Evolutionary conservation across 768 basidiomycete genomes (phyloP), one percentile per base, ranked within the genome.

Genomic region (Tylopilus cervinicoccineus): DNA sequence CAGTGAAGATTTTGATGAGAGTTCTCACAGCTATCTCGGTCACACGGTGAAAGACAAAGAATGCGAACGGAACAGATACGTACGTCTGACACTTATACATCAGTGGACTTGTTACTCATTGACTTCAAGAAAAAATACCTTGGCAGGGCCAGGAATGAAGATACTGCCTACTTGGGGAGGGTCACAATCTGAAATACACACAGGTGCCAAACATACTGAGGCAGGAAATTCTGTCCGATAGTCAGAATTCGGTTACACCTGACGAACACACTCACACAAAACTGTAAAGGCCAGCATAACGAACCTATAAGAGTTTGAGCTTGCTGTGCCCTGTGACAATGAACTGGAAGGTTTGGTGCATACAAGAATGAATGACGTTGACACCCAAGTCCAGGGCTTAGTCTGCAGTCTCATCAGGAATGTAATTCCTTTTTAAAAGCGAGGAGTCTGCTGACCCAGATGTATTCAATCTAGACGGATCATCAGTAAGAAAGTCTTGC

Each of bases 301-400:
- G 54, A 33, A 54, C 38, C 47, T 55, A 14, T 14, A 31, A 37
- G 23, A 39, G 13, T 17, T 10, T 34, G 11, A 46, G 38, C 19
- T 29, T 20, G 22, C 39, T 23, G 22, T 10, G 12, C 2, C 4
- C 24, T 7, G 11, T 8, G 20, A 34, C 32, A 27, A 24, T n/a
- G 10, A 2, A 7, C 6, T 5, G 9, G 24, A 4, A 43, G 28
- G 16, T 6, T 10, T 3, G 17, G 17, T 41, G 51, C 53, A 9
- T 4, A 55, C 53, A 13, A 38, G 14, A 28, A 55, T 8, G 31
- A 48, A 56, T 10, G 55, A 16, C 3, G 40, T 45, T 3, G 55
- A 56, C 10, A 49, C 47, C 41, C 36, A 38, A 1, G 50, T 46
- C 55, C 55, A 57, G 2, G 40, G 54, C 14, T 34, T 48, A 9